Base-by-base conservation (phyloP, 805 yeast genomes). In the Starmerella sp. region DNA sequence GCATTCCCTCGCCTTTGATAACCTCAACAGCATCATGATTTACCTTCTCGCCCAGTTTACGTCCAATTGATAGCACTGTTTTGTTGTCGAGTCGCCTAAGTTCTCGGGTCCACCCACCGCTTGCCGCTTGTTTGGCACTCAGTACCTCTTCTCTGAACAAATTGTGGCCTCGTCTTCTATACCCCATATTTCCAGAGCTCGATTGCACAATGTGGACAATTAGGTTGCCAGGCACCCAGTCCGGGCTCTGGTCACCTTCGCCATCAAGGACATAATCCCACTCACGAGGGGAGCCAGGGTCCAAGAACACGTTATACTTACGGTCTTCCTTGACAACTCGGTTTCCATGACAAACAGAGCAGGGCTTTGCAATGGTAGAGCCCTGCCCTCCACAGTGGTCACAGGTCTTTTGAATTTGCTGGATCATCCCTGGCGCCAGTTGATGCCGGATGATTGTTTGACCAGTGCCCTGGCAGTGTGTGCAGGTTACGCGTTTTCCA, bases 381-480 rank as follows among this genome's bases (percentile, higher is more conserved):
- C 98, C 98, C 45, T 75, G 71, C 37, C 97, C 97, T 10, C 73
- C 71, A 75, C 98, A 93, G 51, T 72, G 71, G 53, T 84, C 88
- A 76, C 98, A 93, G 4, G 76, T 75, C 45, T 81, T 77, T 67
- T 86, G 91, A 62, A 90, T 76, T 58, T 83, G 85, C 69, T 93
- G 97, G 58, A 86, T 73, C 88, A 93, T 86, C 7, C 90, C 90
- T 5, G 95, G 95, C 0, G 87, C 97, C 60, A 91, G 70, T 67
- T 90, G 95, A 56, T 84, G 75, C 50, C 80, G 76, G 54, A 83
- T 77, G 7, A 82, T 66, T 39, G 78, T 69, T 28, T 83, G 74
- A 31, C 98, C 98, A 30, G 71, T 70, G 5, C 98, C 98, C 11
- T 74, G 67, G 73, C 98, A 93, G 51, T 71, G 71, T 0, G 68